These are phyloP conservation scores for Penicillium longicatenatum DNA, from an alignment of 495 filamentous ascomycete species.

Conservation along the genomic window DNA sequence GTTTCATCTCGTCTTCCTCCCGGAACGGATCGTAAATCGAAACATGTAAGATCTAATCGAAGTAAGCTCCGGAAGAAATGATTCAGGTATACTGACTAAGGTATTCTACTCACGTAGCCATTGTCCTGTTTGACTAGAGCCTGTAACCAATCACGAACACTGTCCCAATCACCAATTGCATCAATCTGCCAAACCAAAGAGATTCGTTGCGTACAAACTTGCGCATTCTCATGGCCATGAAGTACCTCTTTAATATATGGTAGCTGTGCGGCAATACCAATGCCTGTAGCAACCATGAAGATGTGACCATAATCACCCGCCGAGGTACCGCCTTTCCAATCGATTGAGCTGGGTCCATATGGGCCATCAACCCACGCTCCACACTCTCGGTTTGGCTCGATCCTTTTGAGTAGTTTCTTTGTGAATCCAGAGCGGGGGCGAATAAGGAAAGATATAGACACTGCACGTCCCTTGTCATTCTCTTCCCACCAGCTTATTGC, in stretches of 20 bases:
- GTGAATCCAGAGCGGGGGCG: constrained; percentile 36
- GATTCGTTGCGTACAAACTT: constrained; percentile 32
- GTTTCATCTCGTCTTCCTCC: too few relatives aligned
- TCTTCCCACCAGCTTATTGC: constrained; percentile 39
- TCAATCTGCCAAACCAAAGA: constrained; percentile 35
- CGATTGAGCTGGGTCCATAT: constrained; percentile 30
- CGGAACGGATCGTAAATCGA: constrained; percentile 2
- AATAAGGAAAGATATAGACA: constrained; percentile 27
- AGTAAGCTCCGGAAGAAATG: too few relatives aligned
- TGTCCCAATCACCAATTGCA: constrained; percentile 23
- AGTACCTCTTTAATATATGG: constrained; percentile 41
- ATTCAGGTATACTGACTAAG: too few relatives aligned
- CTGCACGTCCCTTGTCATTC: constrained; percentile 18
- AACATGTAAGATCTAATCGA: too few relatives aligned
- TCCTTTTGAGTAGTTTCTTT: constrained; percentile 16
- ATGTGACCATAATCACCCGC: constrained; percentile 36
- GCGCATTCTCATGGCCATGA: constrained; percentile 28
- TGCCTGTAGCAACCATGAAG: constrained; percentile 40
- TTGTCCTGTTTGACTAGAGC: constrained; percentile 21
- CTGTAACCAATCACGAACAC: constrained; percentile 21
- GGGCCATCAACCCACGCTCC: constrained; percentile 37
- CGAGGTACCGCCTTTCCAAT: constrained; percentile 4
- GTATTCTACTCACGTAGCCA: constrained; percentile 23
- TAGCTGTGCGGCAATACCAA: constrained; percentile 39
- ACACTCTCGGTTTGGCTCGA: constrained; percentile 16